Base-by-base conservation (phyloP, 331 rosid species). In the Phaseolus coccineus region DNA sequence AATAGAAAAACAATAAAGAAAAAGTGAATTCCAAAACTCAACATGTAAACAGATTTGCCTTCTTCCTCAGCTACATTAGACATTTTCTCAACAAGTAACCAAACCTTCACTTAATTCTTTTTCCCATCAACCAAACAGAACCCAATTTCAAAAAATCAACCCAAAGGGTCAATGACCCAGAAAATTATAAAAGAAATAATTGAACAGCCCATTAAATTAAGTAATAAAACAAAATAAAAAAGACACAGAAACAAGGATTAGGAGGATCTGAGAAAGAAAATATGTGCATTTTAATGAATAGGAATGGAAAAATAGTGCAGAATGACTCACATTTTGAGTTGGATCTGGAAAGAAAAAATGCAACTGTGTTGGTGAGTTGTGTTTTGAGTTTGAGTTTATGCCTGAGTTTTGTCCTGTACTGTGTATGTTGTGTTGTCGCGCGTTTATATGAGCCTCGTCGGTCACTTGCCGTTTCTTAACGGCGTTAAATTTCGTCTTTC, bases 401-500 rank as follows among this genome's bases (percentile, higher is more conserved):
- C 11, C 27, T 57, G 61, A 62, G 71, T 74, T 77, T 63, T 82
- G 77, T 80, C 69, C 39, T 65, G 79, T 69, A 37, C 42, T 37
- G 42, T 25, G 63, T 56, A 13, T 33, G 82, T 48, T 46, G 58
- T 82, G 59, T 65, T 50, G 76, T 73, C 69, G 80, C 40, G 82
- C 83, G 72, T 74, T 80, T 90, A 85, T 86, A 88, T 74, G 40
- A 50, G 78, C 59, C 75, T 61, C 86, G 91, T 92, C 90, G 86
- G 89, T 85, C 74, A 71, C 74, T 64, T 87, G 81, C 84, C 87
- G 91, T 83, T 71, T 64, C 35, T 68, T 85, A 58, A 88, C 89
- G 89, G 74, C 2, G 84, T 75, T 78, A 52, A 68, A 4, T 77
- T 61, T 1, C 37, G 11, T 19, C 16, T 77, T 69, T 24, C 14